Evolutionary conservation across 73 alveolate species (phyloP), one percentile per base, ranked within the genome.

Genomic region (Breviolum minutum): DNA sequence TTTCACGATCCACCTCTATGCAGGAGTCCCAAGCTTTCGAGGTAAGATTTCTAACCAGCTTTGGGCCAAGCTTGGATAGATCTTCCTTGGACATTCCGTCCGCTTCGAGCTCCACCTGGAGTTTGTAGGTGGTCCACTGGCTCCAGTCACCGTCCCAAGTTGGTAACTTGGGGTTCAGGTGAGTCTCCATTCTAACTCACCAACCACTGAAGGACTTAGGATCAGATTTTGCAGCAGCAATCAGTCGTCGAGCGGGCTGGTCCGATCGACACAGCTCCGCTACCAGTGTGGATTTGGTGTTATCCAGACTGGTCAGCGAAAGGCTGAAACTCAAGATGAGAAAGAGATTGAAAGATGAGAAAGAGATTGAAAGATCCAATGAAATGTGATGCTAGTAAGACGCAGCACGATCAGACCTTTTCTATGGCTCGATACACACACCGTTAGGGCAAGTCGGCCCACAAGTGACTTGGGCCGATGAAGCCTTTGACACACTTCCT

Each of bases 71-170:
- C 20, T 30, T 84, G 26, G 8, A 10, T 24, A 19, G 60, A 7
- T 84, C 93, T 1, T 54, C 76, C 76, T 84, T 29, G 60, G 20
- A 5, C 26, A 48, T 22, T 73, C 93, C 93, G 24, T 54, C 93
- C 6, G 8, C 14, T 60, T 84, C 93, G 6, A 84, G 76, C 61
- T 17, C 61, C 19, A 63, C 64, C n/a, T 63, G 76, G 14, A 84
- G 60, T 4, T 24, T 10, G 63, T 54, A 84, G 54, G 64, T 29
- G 22, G 93, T 6, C 30, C n/a, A 84, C 22, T 32, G 14, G 1
- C 32, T 2, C 93, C 93, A 84, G 26, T 60, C 61, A 22, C 93
- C 93, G 24, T 84, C 76, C 93, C 93, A 84, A 48, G 76, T 60
- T 27, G 93, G 93, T 61, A 84, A 76, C 22, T 84, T 84, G 48